Evolutionary conservation across 345 rosid species (phyloP).

Genomic region (Eucalyptus shirleyi): DNA sequence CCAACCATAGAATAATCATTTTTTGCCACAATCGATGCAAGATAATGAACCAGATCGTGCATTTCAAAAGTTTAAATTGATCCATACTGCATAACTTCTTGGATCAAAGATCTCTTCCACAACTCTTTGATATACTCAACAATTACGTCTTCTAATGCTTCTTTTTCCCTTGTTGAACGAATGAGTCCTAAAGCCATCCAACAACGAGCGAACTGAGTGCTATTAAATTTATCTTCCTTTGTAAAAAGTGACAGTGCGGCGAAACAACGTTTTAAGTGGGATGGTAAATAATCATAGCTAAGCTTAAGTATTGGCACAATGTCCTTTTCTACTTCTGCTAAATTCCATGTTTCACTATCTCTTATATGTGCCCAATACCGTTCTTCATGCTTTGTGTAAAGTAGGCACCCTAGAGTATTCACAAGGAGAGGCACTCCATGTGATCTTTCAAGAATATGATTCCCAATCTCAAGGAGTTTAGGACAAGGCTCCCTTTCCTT

Average conservation of each 20-base stretch:
- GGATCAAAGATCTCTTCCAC: not conserved
- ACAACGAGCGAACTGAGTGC: rapidly evolving
- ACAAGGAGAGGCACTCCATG: not conserved
- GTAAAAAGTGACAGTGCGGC: rapidly evolving
- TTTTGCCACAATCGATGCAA: not conserved
- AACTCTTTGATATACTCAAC: not conserved
- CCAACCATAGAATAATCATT: not conserved
- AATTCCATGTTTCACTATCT: not conserved
- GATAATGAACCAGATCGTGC: not conserved
- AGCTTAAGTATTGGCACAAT: not conserved
- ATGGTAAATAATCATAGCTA: not conserved
- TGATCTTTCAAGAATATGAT: not conserved
- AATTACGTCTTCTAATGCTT: not conserved
- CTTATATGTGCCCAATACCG: not conserved
- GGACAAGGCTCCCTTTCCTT: not conserved
- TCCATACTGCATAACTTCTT: not conserved
- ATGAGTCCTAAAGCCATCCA: not conserved
- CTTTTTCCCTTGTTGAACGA: not conserved
- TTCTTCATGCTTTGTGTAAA: not conserved
- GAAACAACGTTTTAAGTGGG: not conserved
- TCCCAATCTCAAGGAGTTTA: not conserved
- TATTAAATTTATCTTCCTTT: rapidly evolving
- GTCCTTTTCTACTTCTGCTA: rapidly evolving
- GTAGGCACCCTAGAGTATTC: not conserved
- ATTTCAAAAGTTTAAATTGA: rapidly evolving